phyloP scores from a whole-genome alignment of 495 filamentous ascomycete genomes.

The Eremomyces bilateralis region DNA sequence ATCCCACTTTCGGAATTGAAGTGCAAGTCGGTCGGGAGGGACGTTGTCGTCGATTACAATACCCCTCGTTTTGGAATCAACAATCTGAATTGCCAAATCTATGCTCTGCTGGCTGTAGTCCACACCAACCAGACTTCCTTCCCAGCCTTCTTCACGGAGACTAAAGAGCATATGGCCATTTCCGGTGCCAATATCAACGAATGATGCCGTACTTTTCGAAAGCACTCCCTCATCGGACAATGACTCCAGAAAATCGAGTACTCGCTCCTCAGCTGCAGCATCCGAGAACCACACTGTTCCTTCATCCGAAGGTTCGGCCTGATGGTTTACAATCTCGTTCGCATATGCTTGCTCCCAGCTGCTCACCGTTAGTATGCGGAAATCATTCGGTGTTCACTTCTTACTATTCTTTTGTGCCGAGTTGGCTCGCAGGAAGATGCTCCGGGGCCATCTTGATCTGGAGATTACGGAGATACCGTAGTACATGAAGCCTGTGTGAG shows the following conservation, averaged over 20 bases:
- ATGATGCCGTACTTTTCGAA: constrained; percentile 9
- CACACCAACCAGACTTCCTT: constrained; percentile 53
- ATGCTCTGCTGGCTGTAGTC: constrained; percentile 66
- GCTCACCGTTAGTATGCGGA: too few relatives aligned
- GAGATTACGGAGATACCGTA: too few relatives aligned
- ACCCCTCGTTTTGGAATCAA: background rate
- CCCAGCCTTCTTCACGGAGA: constrained; percentile 29
- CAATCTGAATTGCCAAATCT: constrained; percentile 33
- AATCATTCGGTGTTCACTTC: too few relatives aligned
- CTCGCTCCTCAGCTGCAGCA: constrained; percentile 38
- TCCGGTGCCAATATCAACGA: constrained; percentile 71
- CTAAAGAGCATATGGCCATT: constrained; percentile 77
- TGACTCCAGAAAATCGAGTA: constrained; percentile 31
- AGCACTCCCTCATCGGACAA: constrained; percentile 12
- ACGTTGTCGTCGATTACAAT: constrained; percentile 3
- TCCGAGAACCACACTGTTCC: constrained; percentile 64
- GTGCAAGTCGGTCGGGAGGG: constrained; percentile 1
- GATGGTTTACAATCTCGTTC: constrained; percentile 37
- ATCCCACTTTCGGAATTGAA: constrained; percentile 58
- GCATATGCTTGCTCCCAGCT: constrained; percentile 53
- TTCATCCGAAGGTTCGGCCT: constrained; percentile 32
- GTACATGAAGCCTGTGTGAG: too few relatives aligned
- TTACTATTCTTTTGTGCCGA: too few relatives aligned
- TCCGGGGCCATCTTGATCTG: too few relatives aligned
- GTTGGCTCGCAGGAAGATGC: too few relatives aligned